Conservation (phyloP, 2,329 filamentous ascomycete species). For the Monilinia vaccinii-corymbosi region DNA sequence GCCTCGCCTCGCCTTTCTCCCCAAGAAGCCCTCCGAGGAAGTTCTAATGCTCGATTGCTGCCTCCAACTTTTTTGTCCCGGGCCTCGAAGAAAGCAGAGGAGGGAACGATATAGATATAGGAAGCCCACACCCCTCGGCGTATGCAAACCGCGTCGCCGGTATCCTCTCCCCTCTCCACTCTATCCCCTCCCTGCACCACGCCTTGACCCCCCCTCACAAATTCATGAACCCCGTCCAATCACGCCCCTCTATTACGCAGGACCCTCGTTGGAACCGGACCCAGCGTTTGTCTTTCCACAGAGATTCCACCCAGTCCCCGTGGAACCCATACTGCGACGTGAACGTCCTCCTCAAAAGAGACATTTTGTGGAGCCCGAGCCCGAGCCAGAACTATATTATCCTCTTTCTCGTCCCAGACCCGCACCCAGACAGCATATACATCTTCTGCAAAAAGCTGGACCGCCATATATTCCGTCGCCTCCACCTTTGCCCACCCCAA, state of each 20-base stretch:
- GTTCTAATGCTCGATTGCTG: slow-evolving; percentile 7
- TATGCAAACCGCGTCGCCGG: not conserved
- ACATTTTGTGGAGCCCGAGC: not conserved
- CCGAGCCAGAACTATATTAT: not conserved
- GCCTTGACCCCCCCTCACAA: not conserved
- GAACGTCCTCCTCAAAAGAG: not conserved
- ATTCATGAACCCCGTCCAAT: not conserved
- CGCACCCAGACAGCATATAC: not conserved
- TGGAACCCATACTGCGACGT: not conserved
- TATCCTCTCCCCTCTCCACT: not conserved
- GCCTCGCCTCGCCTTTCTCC: not conserved
- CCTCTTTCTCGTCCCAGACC: not conserved
- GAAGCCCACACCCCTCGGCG: not conserved
- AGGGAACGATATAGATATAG: slow-evolving; percentile 2
- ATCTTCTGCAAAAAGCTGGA: not conserved
- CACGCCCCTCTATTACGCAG: not conserved
- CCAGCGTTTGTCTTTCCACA: not conserved
- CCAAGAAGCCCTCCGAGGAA: not conserved
- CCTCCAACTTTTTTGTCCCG: slow-evolving; percentile 1
- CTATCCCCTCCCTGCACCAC: not conserved
- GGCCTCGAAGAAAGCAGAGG: not conserved
- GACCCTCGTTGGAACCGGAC: not conserved
- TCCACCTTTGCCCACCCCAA: not conserved
- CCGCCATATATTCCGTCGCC: not conserved
- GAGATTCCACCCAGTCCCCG: not conserved